A percentile compares a stretch with the other conserved stretches of the same genome.
These are phyloP conservation scores for Ganoderma leucocontextum DNA, from an alignment of 1,284 basidiomycete species.

Conservation along the genomic window DNA sequence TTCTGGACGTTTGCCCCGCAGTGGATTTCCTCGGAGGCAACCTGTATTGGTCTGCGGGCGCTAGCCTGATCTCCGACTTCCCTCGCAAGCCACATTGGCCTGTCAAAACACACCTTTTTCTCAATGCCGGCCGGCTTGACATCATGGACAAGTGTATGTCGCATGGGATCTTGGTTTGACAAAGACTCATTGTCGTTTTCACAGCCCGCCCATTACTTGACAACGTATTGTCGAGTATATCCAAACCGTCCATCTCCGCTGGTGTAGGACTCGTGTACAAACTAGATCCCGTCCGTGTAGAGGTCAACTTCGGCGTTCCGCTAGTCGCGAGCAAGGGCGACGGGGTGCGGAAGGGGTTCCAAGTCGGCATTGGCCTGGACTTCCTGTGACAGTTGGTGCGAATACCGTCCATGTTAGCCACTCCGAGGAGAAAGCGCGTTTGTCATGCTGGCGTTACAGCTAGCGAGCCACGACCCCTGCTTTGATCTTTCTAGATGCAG, in stretches of 20 bases:
- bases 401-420: slow-evolving; percentile 21
- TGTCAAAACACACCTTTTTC: slow-evolving; percentile 84
- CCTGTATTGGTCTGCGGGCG: slow-evolving; percentile 85
- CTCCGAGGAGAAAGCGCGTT: neutral
- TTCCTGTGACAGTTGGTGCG: slow-evolving; percentile 60
- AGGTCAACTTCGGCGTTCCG: slow-evolving; percentile 94
- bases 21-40: slow-evolving; percentile 91
- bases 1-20: slow-evolving; percentile 34
- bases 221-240: slow-evolving; percentile 48
- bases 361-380: slow-evolving; percentile 93
- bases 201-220: slow-evolving; percentile 51
- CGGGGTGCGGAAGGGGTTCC: slow-evolving; percentile 81
- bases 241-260: slow-evolving; percentile 75
- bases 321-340: slow-evolving; percentile 84
- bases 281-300: slow-evolving; percentile 85
- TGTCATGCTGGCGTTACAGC: neutral
- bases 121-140: slow-evolving; percentile 89
- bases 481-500: neutral
- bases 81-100: slow-evolving; percentile 89
- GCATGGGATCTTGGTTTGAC: slow-evolving; percentile 17
- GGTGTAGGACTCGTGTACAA: slow-evolving; percentile 94
- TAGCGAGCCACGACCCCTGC: neutral
- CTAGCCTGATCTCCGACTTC: slow-evolving; percentile 84
- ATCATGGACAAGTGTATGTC: slow-evolving; percentile 64
- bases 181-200: slow-evolving; percentile 15